These are phyloP conservation scores for Saccharomyces hybrid DNA, from an alignment of 1,139 yeast genomes.

Conservation along the genomic window DNA sequence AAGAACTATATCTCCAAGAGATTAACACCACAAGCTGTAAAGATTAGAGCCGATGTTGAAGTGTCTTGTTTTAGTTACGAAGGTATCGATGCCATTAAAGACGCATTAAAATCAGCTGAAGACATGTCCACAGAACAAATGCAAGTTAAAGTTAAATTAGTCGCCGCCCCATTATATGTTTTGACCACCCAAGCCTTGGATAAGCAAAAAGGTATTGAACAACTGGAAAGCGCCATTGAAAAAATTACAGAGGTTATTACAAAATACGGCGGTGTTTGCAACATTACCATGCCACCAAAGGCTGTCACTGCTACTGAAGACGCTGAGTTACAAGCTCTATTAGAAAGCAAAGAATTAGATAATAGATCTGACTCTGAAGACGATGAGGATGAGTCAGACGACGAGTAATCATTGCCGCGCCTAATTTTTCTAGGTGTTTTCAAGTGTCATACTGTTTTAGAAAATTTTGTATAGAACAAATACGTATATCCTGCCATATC, in stretches of 20 bases:
- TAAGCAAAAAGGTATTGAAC: constrained; percentile 77
- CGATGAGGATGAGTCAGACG: constrained; percentile 48
- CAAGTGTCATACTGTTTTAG: background rate
- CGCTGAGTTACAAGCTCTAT: constrained; percentile 91
- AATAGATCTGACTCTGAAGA: constrained; percentile 54
- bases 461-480: background rate
- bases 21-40: constrained; percentile 95
- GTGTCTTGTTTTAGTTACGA: constrained; percentile 96
- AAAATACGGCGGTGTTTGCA: constrained; percentile 76
- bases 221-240: constrained; percentile 71
- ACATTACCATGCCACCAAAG: constrained; percentile 95
- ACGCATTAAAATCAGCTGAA: constrained; percentile 83
- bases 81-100: constrained; percentile 95
- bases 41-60: constrained; percentile 95
- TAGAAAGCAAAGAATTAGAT: constrained; percentile 68
- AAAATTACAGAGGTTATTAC: constrained; percentile 63
- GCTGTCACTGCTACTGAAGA: constrained; percentile 98
- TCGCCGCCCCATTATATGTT: constrained; percentile 96
- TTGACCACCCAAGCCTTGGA: constrained; percentile 89
- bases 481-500: background rate
- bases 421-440: background rate
- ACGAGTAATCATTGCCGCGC: constrained; percentile 20
- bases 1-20: constrained; percentile 82
- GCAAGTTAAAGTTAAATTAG: constrained; percentile 85
- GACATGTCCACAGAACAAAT: constrained; percentile 72